Evolutionary conservation across 2,329 filamentous ascomycete species (phyloP), one percentile per base, ranked within the genome.

Genomic region (Volutella citrinella): DNA sequence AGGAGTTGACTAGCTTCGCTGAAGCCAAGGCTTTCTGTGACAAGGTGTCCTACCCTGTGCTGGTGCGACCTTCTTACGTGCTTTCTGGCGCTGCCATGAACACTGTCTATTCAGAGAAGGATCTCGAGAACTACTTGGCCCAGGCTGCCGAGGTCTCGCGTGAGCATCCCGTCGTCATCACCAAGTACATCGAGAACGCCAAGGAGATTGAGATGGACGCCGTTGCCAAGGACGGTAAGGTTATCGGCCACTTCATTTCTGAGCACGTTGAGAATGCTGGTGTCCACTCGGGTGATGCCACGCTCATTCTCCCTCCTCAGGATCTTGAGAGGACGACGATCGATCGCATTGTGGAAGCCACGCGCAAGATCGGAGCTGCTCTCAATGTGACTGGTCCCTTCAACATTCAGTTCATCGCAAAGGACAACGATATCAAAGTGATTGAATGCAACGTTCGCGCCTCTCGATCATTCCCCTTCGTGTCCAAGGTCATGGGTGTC

Each of bases 151-250:
- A 95, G 47, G 93, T 98, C 28, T 97, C 93, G 6, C 82, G 87
- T 43, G 91, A 97, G 43, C 87, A 97, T 61, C 93, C 93, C 1
- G 93, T 98, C 10, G 93, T 98, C 42, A 97, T 98, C 56, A 97
- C 91, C 42, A 98, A 98, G 70, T 98, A 97, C 68, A 97, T 98
- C 49, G 93, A 98, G 71, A 93, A 95, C 49, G 93, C 93, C 47
- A 97, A 98, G 73, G 93, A 98, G 64, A 97, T 98, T 45, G 93
- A 98, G 66, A 97, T 98, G 93, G 93, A 98, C 54, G 93, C 93
- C 24, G 93, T 98, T 27, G 93, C 91, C 34, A 84, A 82, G 53
- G 84, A 94, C 50, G 93, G 93, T 56, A 82, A 78, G 34, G 85
- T 97, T 65, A 80, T 96, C 38, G 89, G 91, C 10, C 93, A 97